phyloP scores from a whole-genome alignment of 257 asterid species.

The Leptodermis oblonga region DNA sequence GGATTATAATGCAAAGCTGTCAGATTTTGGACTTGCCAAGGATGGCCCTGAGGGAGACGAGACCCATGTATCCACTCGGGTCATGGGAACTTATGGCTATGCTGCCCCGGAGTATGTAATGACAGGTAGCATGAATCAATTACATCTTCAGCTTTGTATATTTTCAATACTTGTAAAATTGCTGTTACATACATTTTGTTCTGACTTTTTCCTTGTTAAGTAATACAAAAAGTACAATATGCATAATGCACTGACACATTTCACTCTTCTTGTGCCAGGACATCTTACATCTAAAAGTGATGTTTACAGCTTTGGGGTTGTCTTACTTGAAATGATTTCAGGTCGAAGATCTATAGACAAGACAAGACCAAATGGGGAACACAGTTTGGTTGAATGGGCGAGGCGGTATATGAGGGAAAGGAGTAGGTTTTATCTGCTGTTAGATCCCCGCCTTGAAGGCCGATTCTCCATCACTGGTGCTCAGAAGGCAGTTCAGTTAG shows the following conservation, averaged over 20 bases:
- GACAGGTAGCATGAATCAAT: slow-evolving; percentile 54
- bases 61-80: slow-evolving; percentile 96
- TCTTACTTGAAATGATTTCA: slow-evolving; percentile 81
- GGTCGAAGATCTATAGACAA: slow-evolving; percentile 97
- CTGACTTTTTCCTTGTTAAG: background rate
- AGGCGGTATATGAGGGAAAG: slow-evolving; percentile 76
- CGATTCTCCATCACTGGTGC: slow-evolving; percentile 90
- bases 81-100: slow-evolving; percentile 97
- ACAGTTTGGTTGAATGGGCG: slow-evolving; percentile 95
- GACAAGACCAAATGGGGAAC: slow-evolving; percentile 81
- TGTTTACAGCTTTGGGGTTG: slow-evolving; percentile 90
- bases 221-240: too few species aligned
- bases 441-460: slow-evolving; percentile 94
- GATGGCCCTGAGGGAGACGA: slow-evolving; percentile 97
- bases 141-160: background rate
- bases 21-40: slow-evolving; percentile 98
- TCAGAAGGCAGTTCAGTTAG: slow-evolving; percentile 83
- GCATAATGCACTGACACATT: background rate
- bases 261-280: slow-evolving; percentile 35
- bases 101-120: slow-evolving; percentile 99
- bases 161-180: background rate
- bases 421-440: slow-evolving; percentile 60
- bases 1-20: slow-evolving; percentile 95
- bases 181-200: background rate
- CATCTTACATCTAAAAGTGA: slow-evolving; percentile 98